Evolutionary conservation across 1,284 basidiomycete genomes (phyloP).

Genomic region (Takashimella tepidaria): DNA sequence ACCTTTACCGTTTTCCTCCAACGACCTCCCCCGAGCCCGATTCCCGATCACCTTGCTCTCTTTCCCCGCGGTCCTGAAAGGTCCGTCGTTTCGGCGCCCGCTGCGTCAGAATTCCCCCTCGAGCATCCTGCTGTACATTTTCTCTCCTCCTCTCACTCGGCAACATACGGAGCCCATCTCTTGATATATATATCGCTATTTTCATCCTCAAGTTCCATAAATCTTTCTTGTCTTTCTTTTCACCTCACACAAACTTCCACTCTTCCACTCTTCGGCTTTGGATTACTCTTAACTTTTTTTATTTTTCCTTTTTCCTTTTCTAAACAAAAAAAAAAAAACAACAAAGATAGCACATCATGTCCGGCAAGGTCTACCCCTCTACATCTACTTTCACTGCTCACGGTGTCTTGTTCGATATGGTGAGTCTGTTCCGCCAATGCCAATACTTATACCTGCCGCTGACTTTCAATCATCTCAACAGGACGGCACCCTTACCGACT

Average conservation of each 20-base stretch:
- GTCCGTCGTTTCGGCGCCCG: neutral
- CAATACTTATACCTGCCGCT: neutral
- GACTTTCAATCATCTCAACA: slow-evolving; percentile 25
- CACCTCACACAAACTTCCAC: too few species aligned
- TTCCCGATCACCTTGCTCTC: neutral
- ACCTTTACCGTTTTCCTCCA: too few species aligned
- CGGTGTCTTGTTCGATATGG: slow-evolving; percentile 70
- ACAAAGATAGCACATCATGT: neutral
- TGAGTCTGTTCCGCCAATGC: slow-evolving; percentile 37
- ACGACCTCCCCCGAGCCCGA: too few species aligned
- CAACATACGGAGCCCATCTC: neutral
- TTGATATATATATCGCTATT: neutral
- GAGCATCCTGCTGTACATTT: too few species aligned
- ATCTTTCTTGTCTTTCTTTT: too few species aligned
- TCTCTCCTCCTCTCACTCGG: neutral
- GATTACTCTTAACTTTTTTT: neutral
- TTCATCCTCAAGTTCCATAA: too few species aligned
- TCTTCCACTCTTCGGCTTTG: too few species aligned
- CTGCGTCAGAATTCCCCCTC: neutral
- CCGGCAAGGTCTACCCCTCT: slow-evolving; percentile 4
- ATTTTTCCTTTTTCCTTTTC: neutral
- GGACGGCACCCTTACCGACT: slow-evolving; percentile 70
- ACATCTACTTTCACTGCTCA: slow-evolving; percentile 52
- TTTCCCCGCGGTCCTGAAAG: neutral
- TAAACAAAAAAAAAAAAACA: neutral